Conservation (phyloP, 2,329 filamentous ascomycete genomes). For the Aspergillus sp. region DNA sequence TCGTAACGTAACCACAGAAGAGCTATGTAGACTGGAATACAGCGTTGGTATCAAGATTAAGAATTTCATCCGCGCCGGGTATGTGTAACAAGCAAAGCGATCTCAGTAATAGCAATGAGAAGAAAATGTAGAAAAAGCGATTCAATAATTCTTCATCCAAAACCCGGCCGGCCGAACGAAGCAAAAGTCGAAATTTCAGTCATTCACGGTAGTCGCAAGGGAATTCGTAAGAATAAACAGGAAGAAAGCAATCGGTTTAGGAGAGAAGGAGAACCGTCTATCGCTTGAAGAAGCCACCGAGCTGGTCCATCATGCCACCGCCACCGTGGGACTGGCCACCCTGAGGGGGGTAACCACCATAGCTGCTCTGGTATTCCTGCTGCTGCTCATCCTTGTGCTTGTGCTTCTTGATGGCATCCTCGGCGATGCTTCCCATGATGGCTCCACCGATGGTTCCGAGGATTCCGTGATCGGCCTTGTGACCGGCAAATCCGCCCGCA, state of each 20-base stretch:
- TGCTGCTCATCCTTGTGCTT: slow-evolving; percentile 40
- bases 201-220: slow-evolving; percentile 10
- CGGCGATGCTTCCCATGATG: slow-evolving; percentile 48
- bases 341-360: slow-evolving; percentile 18
- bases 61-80: not conserved
- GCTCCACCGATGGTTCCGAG: slow-evolving; percentile 52
- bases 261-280: slow-evolving; percentile 21
- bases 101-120: not conserved
- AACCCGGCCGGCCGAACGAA: slow-evolving; percentile 21
- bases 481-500: slow-evolving; percentile 49
- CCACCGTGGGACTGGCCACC: slow-evolving; percentile 22
- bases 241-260: slow-evolving; percentile 13
- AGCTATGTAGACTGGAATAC: slow-evolving; percentile 5
- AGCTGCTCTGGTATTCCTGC: slow-evolving; percentile 18
- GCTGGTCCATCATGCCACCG: slow-evolving; percentile 34
- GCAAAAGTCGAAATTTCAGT: slow-evolving; percentile 22
- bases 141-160: not conserved
- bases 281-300: slow-evolving; percentile 43
- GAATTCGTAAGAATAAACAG: slow-evolving; percentile 5
- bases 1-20: not conserved
- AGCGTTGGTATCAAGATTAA: slow-evolving; percentile 13
- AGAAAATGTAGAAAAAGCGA: not conserved
- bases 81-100: not conserved
- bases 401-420: slow-evolving; percentile 50
- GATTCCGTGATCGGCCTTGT: slow-evolving; percentile 52